Base-by-base conservation (phyloP, 208 protist genomes). In the Leishmania mexicana region DNA sequence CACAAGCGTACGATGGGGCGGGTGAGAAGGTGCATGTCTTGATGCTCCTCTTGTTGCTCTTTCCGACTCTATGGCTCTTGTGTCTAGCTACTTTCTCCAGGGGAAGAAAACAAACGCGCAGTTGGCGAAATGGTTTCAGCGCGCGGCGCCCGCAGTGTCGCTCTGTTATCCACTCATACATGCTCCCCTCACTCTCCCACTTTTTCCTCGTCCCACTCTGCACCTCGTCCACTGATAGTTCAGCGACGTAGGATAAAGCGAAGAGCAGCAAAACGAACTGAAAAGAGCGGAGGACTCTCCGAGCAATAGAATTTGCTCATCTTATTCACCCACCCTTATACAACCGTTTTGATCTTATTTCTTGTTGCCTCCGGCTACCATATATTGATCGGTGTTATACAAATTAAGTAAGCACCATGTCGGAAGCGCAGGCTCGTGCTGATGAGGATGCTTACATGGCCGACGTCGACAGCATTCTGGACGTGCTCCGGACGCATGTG, bases 391-490 rank as follows among this genome's bases (percentile, higher is more conserved):
- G 15, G 42, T 40, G 19, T 42, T 38, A 54, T 31, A 38, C 35
- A 42, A 5, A 60, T 40, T 35, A 76, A 75, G 40, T 38, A 35
- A 1, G 28, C 64, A 70, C 70, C 62, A 83, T 83, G 82, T 60
- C 77, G n/a, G 51, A 28, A 60, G 82, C 81, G 60, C 35, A 81
- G 40, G 58, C 72, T 42, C 24, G n/a, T 35, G n/a, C 78, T n/a
- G 77, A 81, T 47, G 72, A 75, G n/a, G 79, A 87, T 49, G 54
- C 81, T 19, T 96, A 93, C 75, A 75, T 83, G 62, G 82, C 83
- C 19, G 87, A 93, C 58, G 84, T 96, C 38, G 89, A 96, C 76
- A 72, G 24, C 57, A 92, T 96, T 54, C 91, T 97, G 49, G 90
- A 96, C 83, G 64, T 64, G 3, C 78, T 96, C 8, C 95, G 92